Evolutionary conservation across 306 rosid species (phyloP).

Genomic region (Vigna radiata): DNA sequence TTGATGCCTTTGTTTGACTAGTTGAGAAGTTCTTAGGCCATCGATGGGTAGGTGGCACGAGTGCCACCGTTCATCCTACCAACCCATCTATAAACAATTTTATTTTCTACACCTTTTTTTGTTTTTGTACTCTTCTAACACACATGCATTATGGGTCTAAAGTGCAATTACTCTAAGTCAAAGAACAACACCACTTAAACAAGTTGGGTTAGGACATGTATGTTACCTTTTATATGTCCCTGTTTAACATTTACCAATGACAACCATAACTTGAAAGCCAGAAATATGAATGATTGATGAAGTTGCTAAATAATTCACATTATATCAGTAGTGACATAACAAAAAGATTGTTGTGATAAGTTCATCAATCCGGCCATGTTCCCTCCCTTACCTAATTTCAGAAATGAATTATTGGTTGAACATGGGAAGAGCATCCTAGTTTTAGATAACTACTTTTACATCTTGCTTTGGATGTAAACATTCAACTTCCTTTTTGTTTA

Average conservation of each 20-base stretch:
- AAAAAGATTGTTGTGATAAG: too few species aligned
- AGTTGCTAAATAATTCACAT: too few species aligned
- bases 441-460: too few species aligned
- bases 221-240: background rate
- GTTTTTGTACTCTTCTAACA: background rate
- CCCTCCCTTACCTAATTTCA: slow-evolving; percentile 2
- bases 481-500: too few species aligned
- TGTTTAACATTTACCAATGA: too few species aligned
- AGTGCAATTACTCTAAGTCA: background rate
- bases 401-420: background rate
- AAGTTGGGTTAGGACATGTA: background rate
- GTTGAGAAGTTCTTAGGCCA: background rate
- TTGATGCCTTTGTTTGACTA: slow-evolving; percentile 41
- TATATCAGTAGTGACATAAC: too few species aligned
- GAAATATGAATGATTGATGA: background rate
- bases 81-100: background rate
- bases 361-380: background rate
- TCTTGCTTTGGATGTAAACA: too few species aligned
- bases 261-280: background rate
- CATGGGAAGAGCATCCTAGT: too few species aligned
- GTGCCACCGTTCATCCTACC: slow-evolving; percentile 51
- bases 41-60: slow-evolving; percentile 54
- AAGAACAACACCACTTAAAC: background rate
- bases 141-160: background rate
- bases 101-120: background rate